Conservation (phyloP, 306 rosid genomes). For the Trifolium pratense region DNA sequence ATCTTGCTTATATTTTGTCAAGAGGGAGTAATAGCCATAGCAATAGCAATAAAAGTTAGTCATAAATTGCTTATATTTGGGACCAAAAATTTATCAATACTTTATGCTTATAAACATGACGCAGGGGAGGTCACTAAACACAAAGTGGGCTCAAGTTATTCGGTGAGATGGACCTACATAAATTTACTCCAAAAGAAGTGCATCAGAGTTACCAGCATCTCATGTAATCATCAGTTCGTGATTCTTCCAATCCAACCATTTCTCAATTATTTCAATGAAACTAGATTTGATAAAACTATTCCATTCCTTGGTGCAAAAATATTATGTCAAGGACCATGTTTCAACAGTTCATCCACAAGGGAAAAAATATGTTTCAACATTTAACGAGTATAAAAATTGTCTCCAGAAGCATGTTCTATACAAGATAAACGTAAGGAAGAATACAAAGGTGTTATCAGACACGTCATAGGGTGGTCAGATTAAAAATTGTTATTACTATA, state of each 20-base stretch:
- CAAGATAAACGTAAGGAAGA: background rate
- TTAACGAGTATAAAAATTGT: constrained; percentile 5
- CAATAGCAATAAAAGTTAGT: too few species aligned
- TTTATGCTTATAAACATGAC: too few species aligned
- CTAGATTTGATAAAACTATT: constrained; percentile 6
- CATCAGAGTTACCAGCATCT: background rate
- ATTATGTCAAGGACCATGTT: constrained; percentile 23
- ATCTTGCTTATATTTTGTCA: too few species aligned
- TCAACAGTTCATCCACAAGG: constrained; percentile 21
- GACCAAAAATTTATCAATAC: too few species aligned
- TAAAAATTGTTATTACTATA: constrained; percentile 1
- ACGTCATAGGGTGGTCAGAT: background rate
- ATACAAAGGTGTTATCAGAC: background rate
- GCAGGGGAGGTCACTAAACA: background rate
- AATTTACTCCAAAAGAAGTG: background rate
- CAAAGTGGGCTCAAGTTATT: background rate
- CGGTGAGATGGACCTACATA: background rate
- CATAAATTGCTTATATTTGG: too few species aligned
- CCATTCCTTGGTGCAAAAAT: constrained; percentile 20
- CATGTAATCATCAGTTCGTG: background rate
- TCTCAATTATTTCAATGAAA: constrained; percentile 14
- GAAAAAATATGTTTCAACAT: constrained; percentile 9
- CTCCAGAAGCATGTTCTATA: background rate
- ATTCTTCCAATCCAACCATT: constrained; percentile 16
- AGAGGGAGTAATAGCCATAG: too few species aligned